These are phyloP conservation scores for Tolypocladium sp. DNA, from an alignment of 2,329 filamentous ascomycete species.

Conservation along the genomic window DNA sequence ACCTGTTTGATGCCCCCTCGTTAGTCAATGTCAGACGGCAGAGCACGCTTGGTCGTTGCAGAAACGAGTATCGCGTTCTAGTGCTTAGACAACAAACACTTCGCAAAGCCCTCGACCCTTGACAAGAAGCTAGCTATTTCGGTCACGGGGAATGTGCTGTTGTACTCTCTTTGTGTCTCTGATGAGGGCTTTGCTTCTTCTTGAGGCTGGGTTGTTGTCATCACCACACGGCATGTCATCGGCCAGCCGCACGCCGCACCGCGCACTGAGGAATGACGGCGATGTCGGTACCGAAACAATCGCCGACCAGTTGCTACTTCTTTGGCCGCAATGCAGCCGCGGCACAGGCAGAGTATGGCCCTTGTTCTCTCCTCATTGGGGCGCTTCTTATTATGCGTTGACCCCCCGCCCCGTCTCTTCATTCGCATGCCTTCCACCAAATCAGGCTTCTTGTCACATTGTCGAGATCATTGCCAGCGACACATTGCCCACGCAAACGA, in stretches of 20 bases:
- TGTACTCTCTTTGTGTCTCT: neutral
- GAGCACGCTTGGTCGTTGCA: neutral
- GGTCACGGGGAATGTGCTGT: neutral
- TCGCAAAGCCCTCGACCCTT: neutral
- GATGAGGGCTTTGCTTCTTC: neutral
- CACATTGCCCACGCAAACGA: neutral
- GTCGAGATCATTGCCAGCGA: no score
- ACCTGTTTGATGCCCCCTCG: neutral
- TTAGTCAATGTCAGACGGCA: neutral
- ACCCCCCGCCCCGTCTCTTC: neutral
- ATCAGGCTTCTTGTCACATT: no score
- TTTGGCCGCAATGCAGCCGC: neutral
- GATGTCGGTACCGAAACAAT: neutral
- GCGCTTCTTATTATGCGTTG: neutral
- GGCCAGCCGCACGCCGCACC: neutral
- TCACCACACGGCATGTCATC: neutral
- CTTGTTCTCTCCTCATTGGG: neutral
- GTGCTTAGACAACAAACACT: neutral
- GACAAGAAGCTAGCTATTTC: neutral
- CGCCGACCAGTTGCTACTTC: neutral
- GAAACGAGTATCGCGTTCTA: neutral
- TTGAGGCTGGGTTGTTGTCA: neutral
- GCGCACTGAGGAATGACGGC: neutral
- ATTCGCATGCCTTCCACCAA: no score
- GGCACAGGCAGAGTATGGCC: neutral